Evolutionary conservation across 2,329 filamentous ascomycete species (phyloP).

Genomic region (Epichloe sp.): DNA sequence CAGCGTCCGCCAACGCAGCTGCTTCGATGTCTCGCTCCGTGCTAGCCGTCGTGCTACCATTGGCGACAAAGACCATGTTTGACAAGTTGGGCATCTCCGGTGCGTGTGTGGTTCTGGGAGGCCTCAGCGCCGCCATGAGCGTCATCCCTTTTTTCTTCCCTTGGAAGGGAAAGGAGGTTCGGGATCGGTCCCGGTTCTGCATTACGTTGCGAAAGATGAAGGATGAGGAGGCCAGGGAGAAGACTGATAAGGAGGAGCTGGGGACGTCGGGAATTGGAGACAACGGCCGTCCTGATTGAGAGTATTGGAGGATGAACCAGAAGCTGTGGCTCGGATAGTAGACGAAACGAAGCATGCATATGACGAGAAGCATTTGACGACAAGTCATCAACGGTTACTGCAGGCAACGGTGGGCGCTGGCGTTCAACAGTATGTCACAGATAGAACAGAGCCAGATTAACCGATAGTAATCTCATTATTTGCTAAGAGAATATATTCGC

Average conservation of each 20-base stretch:
- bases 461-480: not conserved
- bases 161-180: conserved; percentile 40
- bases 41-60: conserved; percentile 61
- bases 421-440: not conserved
- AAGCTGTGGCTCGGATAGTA: not conserved
- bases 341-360: not conserved
- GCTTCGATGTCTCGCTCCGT: conserved; percentile 89
- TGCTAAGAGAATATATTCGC: not conserved
- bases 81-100: conserved; percentile 31
- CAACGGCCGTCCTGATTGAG: not conserved
- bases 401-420: not conserved
- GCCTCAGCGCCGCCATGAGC: conserved; percentile 36
- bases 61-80: conserved; percentile 41
- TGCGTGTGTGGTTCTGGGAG: conserved; percentile 39
- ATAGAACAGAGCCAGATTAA: not conserved
- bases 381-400: not conserved
- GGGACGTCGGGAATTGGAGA: not conserved
- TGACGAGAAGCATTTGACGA: not conserved
- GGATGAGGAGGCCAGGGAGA: conserved; percentile 30
- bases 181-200: conserved; percentile 47
- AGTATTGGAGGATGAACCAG: not conserved
- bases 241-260: conserved; percentile 8
- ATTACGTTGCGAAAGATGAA: conserved; percentile 41
- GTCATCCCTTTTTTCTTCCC: conserved; percentile 39
- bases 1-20: conserved; percentile 64